Base-by-base conservation (phyloP, 441 rosid genomes). In the Theobroma grandiflorum region DNA sequence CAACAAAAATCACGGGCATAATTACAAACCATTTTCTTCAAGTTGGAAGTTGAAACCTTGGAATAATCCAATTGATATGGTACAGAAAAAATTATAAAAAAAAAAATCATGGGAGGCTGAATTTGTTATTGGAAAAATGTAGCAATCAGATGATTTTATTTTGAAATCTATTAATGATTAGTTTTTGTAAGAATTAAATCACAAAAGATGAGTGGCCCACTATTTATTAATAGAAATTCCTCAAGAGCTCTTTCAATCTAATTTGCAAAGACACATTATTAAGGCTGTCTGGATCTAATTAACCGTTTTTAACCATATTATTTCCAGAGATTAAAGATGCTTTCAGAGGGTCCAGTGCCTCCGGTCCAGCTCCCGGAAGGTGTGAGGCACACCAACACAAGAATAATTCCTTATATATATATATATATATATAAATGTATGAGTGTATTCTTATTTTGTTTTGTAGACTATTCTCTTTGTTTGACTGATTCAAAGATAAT, bases 401-500 rank as follows among this genome's bases (percentile, higher is more conserved):
- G 40, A 62, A 58, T 58, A 55, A 43, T 26, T 26, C 31, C 31
- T 26, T 26, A 43, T 43, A 6, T 43, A 43, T 43, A 43, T 43
- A 6, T 43, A 43, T 43, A 43, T 43, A 43, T 43, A 0, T 43
- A 43, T 43, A 10, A 45, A 50, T 50, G 3, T 6, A 15, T 14
- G 14, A 14, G 31, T 26, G 31, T 35, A 35, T 38, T 65, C 26
- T 22, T 50, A 4, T 74, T 38, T 3, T 70, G 31, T 40, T 6
- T 50, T 8, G 18, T 31, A 2, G 20, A 7, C 3, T 38, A 55
- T 20, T 74, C 33, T 75, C 15, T 16, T 37, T 66, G 64, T n/a
- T 78, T 61, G 74, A 75, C 77, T 4, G 68, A 66, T 69, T 82
- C 82, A 75, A 68, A 74, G 8, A 40, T 42, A 66, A 74, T 43